Evolutionary conservation across 805 yeast genomes (phyloP).

Genomic region (Ascoidea rubescens): DNA sequence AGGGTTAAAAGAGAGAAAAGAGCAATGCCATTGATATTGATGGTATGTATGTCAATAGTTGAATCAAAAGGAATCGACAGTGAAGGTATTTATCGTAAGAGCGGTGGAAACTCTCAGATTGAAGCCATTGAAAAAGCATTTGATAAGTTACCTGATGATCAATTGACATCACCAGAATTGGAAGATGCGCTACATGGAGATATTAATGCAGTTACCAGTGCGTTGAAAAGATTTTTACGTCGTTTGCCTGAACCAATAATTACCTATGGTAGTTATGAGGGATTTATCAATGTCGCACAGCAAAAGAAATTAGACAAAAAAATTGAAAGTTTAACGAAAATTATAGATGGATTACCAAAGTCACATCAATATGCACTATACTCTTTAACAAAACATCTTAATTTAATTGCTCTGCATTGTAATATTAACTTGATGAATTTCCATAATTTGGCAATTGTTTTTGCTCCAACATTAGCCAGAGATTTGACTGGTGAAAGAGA

Average conservation of each 20-base stretch:
- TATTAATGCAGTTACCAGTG: conserved; percentile 75
- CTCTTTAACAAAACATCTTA: conserved; percentile 49
- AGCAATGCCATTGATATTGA: conserved; percentile 55
- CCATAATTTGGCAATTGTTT: conserved; percentile 77
- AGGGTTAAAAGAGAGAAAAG: conserved; percentile 50
- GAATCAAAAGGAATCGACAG: conserved; percentile 60
- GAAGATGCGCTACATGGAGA: conserved; percentile 38
- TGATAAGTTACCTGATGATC: conserved; percentile 13
- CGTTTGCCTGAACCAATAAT: conserved; percentile 78
- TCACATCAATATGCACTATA: conserved; percentile 51
- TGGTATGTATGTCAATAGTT: conserved; percentile 61
- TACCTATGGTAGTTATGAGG: conserved; percentile 53
- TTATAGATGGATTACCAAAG: conserved; percentile 42
- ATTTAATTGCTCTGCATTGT: conserved; percentile 38
- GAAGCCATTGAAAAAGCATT: conserved; percentile 22
- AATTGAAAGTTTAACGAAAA: conserved; percentile 27
- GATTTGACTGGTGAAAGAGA: conserved; percentile 73
- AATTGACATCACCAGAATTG: conserved; percentile 21
- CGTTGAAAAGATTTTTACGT: conserved; percentile 77
- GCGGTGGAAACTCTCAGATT: conserved; percentile 67
- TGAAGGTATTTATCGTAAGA: conserved; percentile 86
- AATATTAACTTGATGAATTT: conserved; percentile 64
- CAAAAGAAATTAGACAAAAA: conserved; percentile 19
- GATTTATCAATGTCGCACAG: conserved; percentile 39
- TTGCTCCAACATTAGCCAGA: conserved; percentile 85